Conservation (phyloP, 2,329 filamentous ascomycete species). For the Exophiala spinifera region DNA sequence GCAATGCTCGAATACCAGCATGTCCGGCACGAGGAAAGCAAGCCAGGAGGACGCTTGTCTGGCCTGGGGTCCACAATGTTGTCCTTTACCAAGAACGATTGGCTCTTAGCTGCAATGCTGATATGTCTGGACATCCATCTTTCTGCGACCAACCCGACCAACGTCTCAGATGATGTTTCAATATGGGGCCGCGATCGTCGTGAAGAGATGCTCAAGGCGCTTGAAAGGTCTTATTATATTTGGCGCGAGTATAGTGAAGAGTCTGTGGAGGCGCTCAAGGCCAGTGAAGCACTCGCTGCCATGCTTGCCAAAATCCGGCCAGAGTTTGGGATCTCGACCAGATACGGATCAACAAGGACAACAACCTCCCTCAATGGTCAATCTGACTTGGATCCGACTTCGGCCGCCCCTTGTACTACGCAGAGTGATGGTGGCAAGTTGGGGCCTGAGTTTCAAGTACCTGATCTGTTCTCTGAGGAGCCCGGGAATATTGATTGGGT, state of each 20-base stretch:
- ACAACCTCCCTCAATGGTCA: background rate
- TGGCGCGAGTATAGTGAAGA: background rate
- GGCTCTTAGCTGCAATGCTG: constrained; percentile 1
- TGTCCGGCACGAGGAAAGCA: background rate
- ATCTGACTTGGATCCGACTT: background rate
- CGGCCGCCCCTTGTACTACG: background rate
- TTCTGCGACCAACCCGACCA: background rate
- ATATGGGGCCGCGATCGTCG: constrained; percentile 1
- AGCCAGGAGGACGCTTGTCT: background rate
- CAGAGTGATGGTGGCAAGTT: background rate
- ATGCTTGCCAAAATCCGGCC: background rate
- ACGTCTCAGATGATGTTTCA: background rate
- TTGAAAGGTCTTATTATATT: background rate
- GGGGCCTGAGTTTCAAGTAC: background rate
- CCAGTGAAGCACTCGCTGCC: background rate
- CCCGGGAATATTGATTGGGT: background rate
- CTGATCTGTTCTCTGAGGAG: background rate
- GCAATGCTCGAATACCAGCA: background rate
- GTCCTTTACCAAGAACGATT: background rate
- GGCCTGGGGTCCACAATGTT: background rate
- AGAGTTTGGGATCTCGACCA: background rate
- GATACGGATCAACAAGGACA: background rate
- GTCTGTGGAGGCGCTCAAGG: background rate
- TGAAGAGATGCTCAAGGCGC: background rate
- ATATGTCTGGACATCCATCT: background rate